These are phyloP conservation scores for Cystoisospora suis DNA, from an alignment of 169 alveolate genomes.

Conservation along the genomic window DNA sequence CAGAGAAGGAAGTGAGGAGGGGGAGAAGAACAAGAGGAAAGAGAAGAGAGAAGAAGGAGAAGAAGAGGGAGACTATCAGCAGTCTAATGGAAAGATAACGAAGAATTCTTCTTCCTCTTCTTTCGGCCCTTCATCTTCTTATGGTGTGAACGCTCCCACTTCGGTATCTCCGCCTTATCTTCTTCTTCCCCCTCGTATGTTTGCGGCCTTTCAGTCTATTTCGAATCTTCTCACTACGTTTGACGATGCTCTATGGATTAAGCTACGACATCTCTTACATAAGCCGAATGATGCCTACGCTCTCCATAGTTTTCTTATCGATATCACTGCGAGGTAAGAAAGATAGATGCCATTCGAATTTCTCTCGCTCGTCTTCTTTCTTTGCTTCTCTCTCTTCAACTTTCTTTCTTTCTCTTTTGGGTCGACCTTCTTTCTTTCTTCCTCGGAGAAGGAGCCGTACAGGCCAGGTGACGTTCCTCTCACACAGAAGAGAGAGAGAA, in stretches of 20 bases:
- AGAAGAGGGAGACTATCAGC: not conserved
- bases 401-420: not conserved
- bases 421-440: no score
- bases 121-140: not conserved
- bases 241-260: conserved; percentile 38
- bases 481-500: no score
- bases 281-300: conserved; percentile 3
- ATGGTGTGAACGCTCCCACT: not conserved
- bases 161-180: not conserved
- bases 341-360: not conserved
- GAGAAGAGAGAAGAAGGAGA: not conserved
- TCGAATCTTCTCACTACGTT: not conserved
- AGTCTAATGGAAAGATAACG: not conserved
- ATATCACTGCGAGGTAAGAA: conserved; percentile 43
- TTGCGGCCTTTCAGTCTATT: not conserved
- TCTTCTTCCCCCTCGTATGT: conserved; percentile 28
- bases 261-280: conserved; percentile 5
- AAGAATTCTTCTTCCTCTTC: not conserved
- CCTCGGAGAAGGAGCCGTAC: no score
- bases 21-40: not conserved
- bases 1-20: not conserved
- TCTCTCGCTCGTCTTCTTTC: not conserved
- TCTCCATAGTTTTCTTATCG: not conserved
- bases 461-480: no score
- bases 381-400: not conserved